A percentile compares a stretch with the other conserved stretches of the same genome.
These are phyloP conservation scores for Cladosporium sp. DNA, from an alignment of 2,329 filamentous ascomycete species.

Conservation along the genomic window DNA sequence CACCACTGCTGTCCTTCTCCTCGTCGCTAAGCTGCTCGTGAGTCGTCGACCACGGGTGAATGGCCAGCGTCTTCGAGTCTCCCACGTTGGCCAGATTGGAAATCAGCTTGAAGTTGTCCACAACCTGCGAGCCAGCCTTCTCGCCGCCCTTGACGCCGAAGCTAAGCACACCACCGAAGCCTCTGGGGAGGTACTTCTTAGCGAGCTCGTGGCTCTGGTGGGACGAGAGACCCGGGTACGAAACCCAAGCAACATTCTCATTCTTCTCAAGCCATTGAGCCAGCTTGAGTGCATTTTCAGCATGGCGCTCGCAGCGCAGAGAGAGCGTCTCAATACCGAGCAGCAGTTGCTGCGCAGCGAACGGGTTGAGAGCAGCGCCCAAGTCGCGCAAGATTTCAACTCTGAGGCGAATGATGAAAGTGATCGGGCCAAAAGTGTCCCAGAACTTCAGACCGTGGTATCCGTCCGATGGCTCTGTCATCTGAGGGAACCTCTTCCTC, in stretches of 20 bases:
- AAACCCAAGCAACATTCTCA: conserved; percentile 86
- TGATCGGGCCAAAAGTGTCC: conserved; percentile 81
- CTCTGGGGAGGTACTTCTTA: conserved; percentile 81
- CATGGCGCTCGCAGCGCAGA: conserved; percentile 82
- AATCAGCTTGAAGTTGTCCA: conserved; percentile 92
- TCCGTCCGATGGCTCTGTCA: conserved; percentile 82
- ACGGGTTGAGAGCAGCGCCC: conserved; percentile 80
- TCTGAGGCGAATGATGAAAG: conserved; percentile 81
- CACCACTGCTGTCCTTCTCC: conserved; percentile 77
- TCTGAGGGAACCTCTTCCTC: conserved; percentile 76
- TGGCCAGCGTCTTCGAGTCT: conserved; percentile 90
- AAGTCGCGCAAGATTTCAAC: conserved; percentile 90
- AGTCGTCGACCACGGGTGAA: conserved; percentile 93
- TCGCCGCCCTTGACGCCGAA: conserved; percentile 91
- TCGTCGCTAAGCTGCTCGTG: conserved; percentile 86
- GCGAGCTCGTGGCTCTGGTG: conserved; percentile 78
- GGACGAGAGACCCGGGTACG: conserved; percentile 82
- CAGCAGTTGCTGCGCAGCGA: conserved; percentile 87
- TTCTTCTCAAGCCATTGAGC: conserved; percentile 82
- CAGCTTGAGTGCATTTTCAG: conserved; percentile 75
- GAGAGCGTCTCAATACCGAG: conserved; percentile 88
- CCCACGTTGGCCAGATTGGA: conserved; percentile 96
- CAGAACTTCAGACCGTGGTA: conserved; percentile 95
- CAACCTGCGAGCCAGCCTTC: conserved; percentile 79
- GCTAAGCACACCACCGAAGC: conserved; percentile 86